Conservation (phyloP, 352 stramenopile genomes). For the Pythium coloratum region DNA sequence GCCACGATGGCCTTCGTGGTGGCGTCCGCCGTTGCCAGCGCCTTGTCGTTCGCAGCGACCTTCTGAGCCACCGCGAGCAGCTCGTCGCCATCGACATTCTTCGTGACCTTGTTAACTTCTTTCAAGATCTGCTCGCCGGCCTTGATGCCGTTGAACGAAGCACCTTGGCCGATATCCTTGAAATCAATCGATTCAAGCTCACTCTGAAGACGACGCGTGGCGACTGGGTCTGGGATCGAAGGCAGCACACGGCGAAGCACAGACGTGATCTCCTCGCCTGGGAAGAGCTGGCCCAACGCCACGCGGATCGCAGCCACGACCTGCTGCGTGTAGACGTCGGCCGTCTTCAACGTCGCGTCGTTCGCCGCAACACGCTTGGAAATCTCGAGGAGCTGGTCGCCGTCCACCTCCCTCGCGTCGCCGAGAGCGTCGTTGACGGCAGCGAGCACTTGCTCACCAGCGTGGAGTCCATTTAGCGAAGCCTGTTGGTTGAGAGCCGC, state of each 20-base stretch:
- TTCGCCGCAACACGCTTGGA: neutral
- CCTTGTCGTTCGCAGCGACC: neutral
- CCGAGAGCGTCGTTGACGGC: conserved; percentile 8
- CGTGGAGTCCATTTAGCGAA: conserved; percentile 10
- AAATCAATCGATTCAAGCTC: too few relatives aligned
- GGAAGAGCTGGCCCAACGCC: neutral
- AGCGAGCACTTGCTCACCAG: conserved; percentile 14
- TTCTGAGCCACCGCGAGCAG: conserved; percentile 3
- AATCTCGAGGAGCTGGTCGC: conserved; percentile 6
- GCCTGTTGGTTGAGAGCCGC: neutral
- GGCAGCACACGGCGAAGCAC: neutral
- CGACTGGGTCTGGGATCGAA: too few relatives aligned
- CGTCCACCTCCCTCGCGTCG: neutral
- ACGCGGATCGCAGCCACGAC: conserved; percentile 4
- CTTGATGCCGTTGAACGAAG: conserved; percentile 12
- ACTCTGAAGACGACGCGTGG: too few relatives aligned
- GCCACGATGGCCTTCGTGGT: conserved; percentile 1
- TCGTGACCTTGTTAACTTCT: conserved; percentile 11
- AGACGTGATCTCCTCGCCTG: neutral
- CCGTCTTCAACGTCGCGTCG: neutral
- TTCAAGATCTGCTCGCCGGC: conserved; percentile 15
- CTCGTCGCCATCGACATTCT: neutral
- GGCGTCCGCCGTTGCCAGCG: neutral
- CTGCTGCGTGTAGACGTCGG: neutral
- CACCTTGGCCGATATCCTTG: too few relatives aligned